Base-by-base conservation (phyloP, 208 protist genomes). In the Trypanosomatidae sp. region DNA sequence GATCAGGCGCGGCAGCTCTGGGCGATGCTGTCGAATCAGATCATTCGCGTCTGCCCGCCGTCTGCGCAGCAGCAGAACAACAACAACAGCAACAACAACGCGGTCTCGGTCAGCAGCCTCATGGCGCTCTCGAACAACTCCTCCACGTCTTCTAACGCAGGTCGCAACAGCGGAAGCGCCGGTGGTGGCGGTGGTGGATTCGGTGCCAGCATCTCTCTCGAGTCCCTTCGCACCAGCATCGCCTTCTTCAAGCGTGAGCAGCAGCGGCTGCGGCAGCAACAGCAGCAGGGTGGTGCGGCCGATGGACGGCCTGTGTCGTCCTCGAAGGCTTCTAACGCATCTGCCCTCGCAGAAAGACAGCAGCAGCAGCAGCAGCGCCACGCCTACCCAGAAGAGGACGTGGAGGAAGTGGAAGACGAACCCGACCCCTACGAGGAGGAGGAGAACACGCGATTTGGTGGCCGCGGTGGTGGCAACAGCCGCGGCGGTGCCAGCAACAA, bases 1-100 rank as follows among this genome's bases (percentile, higher is more conserved):
- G 91, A 94, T 67, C 91, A 95, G 71, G 86, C 89, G 0, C 81
- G 89, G 6, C 91, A 95, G 77, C 84, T 95, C 33, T 95, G 91
- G 91, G 91, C 89, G 17, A 95, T 95, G 89, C 76, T 94, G 13
- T 93, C 87, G 36, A 89, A 92, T 60, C 86, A 94, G 64, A 82
- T 91, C 49, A 88, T 95, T n/a, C 88, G 84, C 30, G 81, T 91
- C 25, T 87, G 79, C 19, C 75, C 77, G 12, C 66, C 76, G 22
- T 67, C 73, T 1, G 62, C 43, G 46, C 71, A n/a, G n/a, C n/a
- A n/a, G n/a, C n/a, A n/a, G n/a, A n/a, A n/a, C n/a, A n/a, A n/a
- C n/a, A n/a, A n/a, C n/a, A n/a, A n/a, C n/a, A n/a, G n/a, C n/a
- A n/a, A 76, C 66, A 62, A 66, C 28, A 69, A 77, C 68, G 64